These are phyloP conservation scores for Sporisorium exsertum DNA, from an alignment of 1,284 basidiomycete genomes.

Conservation along the genomic window DNA sequence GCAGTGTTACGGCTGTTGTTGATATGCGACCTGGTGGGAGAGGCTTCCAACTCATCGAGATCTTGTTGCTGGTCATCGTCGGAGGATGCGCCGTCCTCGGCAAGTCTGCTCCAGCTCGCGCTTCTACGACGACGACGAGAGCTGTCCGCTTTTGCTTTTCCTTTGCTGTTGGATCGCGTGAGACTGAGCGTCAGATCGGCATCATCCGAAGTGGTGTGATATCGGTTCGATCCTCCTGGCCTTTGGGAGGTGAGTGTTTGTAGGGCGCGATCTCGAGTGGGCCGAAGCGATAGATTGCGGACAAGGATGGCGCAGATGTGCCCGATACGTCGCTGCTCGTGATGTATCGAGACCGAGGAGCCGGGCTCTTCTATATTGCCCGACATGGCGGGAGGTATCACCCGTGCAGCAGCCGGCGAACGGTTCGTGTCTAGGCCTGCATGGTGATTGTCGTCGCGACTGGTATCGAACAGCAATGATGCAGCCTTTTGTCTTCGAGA, in stretches of 20 bases:
- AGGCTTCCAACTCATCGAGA: slow-evolving; percentile 3
- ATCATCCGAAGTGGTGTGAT: slow-evolving; percentile 45
- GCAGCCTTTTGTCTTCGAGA: background rate
- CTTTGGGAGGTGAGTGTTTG: slow-evolving; percentile 40
- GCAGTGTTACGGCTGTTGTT: background rate
- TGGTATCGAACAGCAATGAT: background rate
- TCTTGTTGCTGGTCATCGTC: slow-evolving; percentile 13
- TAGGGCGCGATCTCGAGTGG: slow-evolving; percentile 40
- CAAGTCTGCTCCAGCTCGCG: slow-evolving; percentile 30
- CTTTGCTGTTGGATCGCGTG: slow-evolving; percentile 36
- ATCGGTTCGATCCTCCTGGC: slow-evolving; percentile 29
- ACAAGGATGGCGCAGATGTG: slow-evolving; percentile 43
- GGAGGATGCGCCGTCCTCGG: slow-evolving; percentile 8
- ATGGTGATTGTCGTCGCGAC: background rate
- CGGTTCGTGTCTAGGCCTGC: background rate
- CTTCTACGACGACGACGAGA: slow-evolving; percentile 16
- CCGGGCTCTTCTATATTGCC: background rate
- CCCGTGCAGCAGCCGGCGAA: background rate
- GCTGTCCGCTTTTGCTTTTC: slow-evolving; percentile 21
- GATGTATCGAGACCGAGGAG: slow-evolving; percentile 1
- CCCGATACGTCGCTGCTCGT: slow-evolving; percentile 38
- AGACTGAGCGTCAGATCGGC: slow-evolving; percentile 44
- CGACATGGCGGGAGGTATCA: slow-evolving; percentile 12
- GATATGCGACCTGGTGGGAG: slow-evolving; percentile 17
- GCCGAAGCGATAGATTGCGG: slow-evolving; percentile 42